Base-by-base conservation (phyloP, 2,329 filamentous ascomycete species). In the Pestalotiopsis sp. region DNA sequence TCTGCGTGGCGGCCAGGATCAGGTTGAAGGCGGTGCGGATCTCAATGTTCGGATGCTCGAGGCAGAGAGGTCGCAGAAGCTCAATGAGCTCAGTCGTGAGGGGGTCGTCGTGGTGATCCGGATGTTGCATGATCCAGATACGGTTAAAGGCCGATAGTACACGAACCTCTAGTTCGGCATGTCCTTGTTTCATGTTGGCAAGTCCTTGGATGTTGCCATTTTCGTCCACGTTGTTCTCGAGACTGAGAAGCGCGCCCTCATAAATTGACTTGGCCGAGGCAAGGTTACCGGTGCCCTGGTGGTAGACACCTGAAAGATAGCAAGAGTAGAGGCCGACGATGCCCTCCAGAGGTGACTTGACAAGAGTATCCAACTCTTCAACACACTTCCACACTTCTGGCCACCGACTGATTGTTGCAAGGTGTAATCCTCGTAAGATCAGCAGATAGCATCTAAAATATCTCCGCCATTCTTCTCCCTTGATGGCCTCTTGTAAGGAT, bases 11-110 rank as follows among this genome's bases (percentile, higher is more conserved):
- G 5, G 93, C 92, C 72, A 90, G 87, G 68, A 95, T 86, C 12
- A 97, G 86, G 75, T 92, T 89, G 83, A 92, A 95, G 1, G 93
- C 93, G 40, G 92, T 91, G 71, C 89, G 87, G 68, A 98, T 90
- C 74, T 95, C 92, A 73, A 88, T 86, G 79, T 93, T 95, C 49
- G 88, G 85, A 77, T 94, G 92, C 67, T 87, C 85, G 20, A 83
- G 80, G 79, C 93, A 96, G 65, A 92, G 84, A 0, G 89, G 86
- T 66, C 91, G 88, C 5, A 97, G 82, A 62, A 87, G 85, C 49
- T 90, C 86, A 31, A 97, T 83, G 7, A 95, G 80, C 9, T 85
- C 81, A 2, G 86, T 82, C 14, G 91, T 89, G 31, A 87, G 83
- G 49, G 84, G 81, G 64, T 92, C 87, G 70, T 91, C 84, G 14